Evolutionary conservation across 1,284 basidiomycete genomes (phyloP).

Genomic region (Sporisorium graminicola): DNA sequence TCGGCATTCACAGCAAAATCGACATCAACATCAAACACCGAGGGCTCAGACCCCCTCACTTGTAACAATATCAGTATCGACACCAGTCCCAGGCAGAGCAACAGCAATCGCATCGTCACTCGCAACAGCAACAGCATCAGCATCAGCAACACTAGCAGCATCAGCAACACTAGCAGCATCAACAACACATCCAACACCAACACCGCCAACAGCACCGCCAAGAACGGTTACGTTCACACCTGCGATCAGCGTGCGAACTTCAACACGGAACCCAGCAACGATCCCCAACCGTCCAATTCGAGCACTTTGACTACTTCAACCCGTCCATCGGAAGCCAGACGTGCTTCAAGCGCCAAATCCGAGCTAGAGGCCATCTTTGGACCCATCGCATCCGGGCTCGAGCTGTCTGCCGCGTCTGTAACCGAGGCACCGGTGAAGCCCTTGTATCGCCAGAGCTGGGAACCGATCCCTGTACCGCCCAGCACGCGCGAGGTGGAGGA

Average conservation of each 20-base stretch:
- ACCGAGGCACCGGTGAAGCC: conserved; percentile 5
- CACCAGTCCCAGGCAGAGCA: conserved; percentile 7
- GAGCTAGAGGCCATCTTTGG: conserved; percentile 35
- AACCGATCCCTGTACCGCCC: conserved; percentile 17
- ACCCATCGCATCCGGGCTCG: conserved; percentile 22
- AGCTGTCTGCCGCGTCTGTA: neutral
- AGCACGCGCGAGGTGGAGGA: conserved; percentile 2
- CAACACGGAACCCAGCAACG: neutral
- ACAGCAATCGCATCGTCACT: neutral
- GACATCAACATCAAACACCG: neutral
- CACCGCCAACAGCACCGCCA: conserved; percentile 1
- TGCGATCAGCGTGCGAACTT: too few relatives aligned
- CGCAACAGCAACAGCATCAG: conserved; percentile 8
- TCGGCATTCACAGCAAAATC: neutral
- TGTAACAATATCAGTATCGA: conserved; percentile 18
- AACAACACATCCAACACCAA: neutral
- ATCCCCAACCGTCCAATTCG: neutral
- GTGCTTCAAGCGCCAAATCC: conserved; percentile 23
- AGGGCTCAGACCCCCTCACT: neutral
- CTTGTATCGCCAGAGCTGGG: conserved; percentile 24
- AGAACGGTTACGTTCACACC: neutral
- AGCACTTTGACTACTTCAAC: neutral
- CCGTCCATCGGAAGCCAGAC: neutral
- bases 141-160: conserved; percentile 10
- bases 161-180: conserved; percentile 13